phyloP scores from a whole-genome alignment of 2,329 filamentous ascomycete species.

The Nothomitra cinnamomea region DNA sequence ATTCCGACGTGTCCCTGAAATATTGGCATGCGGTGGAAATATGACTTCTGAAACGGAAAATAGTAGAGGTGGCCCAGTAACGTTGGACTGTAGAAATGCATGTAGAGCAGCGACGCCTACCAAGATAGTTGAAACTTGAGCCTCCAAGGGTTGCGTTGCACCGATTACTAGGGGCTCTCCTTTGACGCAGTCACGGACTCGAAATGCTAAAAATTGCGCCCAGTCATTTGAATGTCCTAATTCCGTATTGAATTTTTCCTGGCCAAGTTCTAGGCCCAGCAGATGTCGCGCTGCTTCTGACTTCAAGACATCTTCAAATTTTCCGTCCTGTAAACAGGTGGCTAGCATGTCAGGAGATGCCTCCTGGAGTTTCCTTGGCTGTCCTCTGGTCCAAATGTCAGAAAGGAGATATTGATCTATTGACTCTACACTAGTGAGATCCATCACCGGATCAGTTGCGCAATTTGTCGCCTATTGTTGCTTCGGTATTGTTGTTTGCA shows the following conservation, averaged over 20 bases:
- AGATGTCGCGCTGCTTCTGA: background rate
- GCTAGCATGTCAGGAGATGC: background rate
- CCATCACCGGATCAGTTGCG: background rate
- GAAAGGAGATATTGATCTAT: background rate
- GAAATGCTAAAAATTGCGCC: background rate
- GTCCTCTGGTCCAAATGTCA: background rate
- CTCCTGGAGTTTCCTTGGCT: background rate
- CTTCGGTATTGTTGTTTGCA: too few relatives aligned
- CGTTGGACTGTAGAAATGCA: constrained; percentile 70
- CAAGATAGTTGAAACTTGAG: constrained; percentile 14
- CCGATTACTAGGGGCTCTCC: background rate
- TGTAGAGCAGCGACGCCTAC: constrained; percentile 54
- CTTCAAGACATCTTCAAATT: constrained; percentile 1
- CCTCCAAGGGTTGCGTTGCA: background rate
- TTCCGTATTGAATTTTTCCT: background rate
- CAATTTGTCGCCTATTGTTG: too few relatives aligned
- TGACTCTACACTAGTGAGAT: background rate
- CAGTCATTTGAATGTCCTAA: background rate
- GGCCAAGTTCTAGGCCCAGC: background rate
- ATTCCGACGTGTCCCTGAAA: background rate
- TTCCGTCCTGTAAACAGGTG: background rate
- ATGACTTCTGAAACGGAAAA: constrained; percentile 34
- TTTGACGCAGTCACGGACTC: background rate
- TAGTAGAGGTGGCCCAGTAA: constrained; percentile 68
- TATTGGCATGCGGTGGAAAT: constrained; percentile 23